Base-by-base conservation (phyloP, 257 asterid species). In the Gentiana dahurica region DNA sequence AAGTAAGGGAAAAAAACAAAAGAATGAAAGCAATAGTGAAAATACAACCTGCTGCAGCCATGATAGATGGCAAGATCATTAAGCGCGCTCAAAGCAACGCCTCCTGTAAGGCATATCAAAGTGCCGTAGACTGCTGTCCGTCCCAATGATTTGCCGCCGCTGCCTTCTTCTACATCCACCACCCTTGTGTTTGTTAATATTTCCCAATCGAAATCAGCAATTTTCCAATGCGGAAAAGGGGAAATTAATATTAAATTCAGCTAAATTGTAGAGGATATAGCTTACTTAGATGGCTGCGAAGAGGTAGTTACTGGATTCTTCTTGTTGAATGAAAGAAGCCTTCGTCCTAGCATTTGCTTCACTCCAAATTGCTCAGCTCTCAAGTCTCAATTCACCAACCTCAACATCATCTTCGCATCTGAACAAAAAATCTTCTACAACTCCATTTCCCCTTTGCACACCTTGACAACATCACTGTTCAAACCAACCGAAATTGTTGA, bases 91-190 rank as follows among this genome's bases (percentile, higher is more conserved):
- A 74, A 63, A 63, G 76, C 79, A 59, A 77, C 63, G 12, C 92
- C 96, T 10, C 98, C 96, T 0, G 95, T 90, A 60, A 87, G 44
- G 65, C 85, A 72, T 66, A 90, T 66, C 65, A 90, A 61, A 15
- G 84, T 81, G 34, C 95, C 93, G 2, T 95, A 81, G 2, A 76
- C 87, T 33, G 78, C 55, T 66, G 73, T 81, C 53, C 84, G 71
- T 6, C 90, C 93, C 95, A 82, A 83, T 2, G 78, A 69, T 63
- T 71, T 75, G 41, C 77, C 69, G 35, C 61, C 2, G 8, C 11
- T 41, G 9, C 46, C 46, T 10, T 41, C 10, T 41, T 3, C 73
- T 44, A 64, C 78, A 55, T 74, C 89, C 63, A 65, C 89, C 1
- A 59, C 73, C 34, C 56, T 68, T 47, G 60, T 65, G 38, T 41